Evolutionary conservation across 1,284 basidiomycete genomes (phyloP).

Genomic region (Leccinum subrobustum): DNA sequence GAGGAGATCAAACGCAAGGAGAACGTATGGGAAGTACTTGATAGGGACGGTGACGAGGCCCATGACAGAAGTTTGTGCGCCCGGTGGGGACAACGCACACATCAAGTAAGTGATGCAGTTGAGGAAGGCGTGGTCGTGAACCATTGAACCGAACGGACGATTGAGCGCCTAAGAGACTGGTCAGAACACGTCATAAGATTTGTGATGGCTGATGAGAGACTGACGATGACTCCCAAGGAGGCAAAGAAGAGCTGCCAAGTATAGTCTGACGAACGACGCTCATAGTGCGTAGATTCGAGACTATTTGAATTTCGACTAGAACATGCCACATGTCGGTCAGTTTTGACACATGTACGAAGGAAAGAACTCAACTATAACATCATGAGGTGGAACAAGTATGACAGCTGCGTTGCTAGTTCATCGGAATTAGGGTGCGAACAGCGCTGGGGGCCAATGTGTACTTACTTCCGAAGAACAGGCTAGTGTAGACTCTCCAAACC

Average conservation of each 20-base stretch:
- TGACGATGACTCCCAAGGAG: constrained; percentile 56
- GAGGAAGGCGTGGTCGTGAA: constrained; percentile 69
- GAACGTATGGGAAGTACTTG: constrained; percentile 72
- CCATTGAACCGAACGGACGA: constrained; percentile 55
- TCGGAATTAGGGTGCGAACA: neutral
- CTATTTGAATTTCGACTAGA: constrained; percentile 60
- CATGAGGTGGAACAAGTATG: constrained; percentile 69
- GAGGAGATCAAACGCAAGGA: constrained; percentile 73
- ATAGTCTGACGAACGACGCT: constrained; percentile 62
- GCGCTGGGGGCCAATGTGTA: neutral
- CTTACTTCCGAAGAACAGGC: constrained; percentile 77
- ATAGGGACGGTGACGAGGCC: constrained; percentile 72
- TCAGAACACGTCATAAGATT: constrained; percentile 1
- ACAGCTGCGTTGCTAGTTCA: constrained; percentile 50
- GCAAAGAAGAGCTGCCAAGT: constrained; percentile 72
- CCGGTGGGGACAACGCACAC: constrained; percentile 63
- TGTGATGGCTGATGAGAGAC: constrained; percentile 24
- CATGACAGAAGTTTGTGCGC: constrained; percentile 68
- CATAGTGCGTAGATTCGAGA: constrained; percentile 64
- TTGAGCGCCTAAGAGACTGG: constrained; percentile 49
- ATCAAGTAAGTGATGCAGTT: constrained; percentile 69
- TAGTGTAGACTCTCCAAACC: constrained; percentile 77
- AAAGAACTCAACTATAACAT: constrained; percentile 69
- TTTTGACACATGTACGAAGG: neutral
- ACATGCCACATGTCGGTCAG: neutral